Conservation (phyloP, 129 eudicot species). For the Saussurea involucrata region DNA sequence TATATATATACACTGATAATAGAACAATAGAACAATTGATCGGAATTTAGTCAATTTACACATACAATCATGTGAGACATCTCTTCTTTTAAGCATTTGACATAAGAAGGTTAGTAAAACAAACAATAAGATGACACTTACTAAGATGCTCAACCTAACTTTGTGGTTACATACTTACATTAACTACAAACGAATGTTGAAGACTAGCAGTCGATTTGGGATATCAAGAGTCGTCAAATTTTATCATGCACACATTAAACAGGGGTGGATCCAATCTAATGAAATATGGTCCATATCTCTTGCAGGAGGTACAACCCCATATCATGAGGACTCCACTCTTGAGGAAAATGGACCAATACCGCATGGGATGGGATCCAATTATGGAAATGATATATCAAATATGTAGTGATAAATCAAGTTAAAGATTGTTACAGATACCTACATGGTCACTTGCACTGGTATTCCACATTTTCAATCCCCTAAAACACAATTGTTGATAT, state of each 20-base stretch:
- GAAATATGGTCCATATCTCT: neutral
- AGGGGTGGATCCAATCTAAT: neutral
- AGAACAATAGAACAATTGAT: neutral
- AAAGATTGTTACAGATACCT: conserved; percentile 7
- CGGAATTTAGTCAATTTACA: neutral
- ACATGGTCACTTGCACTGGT: neutral
- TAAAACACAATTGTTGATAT: conserved; percentile 29
- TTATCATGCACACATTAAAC: neutral
- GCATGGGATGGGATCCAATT: neutral
- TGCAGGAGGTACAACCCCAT: neutral
- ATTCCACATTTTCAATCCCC: conserved; percentile 20
- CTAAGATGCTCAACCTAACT: neutral
- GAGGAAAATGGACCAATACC: neutral
- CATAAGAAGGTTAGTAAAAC: neutral
- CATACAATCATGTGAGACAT: neutral
- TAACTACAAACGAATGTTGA: neutral
- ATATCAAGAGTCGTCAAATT: neutral
- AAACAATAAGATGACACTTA: neutral
- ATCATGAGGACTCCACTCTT: neutral
- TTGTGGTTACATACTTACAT: neutral
- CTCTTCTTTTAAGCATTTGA: neutral
- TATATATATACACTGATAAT: no score
- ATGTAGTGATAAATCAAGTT: conserved; percentile 9
- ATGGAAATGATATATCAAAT: neutral
- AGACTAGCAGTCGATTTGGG: neutral